These are phyloP conservation scores for Mycogone perniciosa DNA, from an alignment of 2,329 filamentous ascomycete genomes.

Conservation along the genomic window DNA sequence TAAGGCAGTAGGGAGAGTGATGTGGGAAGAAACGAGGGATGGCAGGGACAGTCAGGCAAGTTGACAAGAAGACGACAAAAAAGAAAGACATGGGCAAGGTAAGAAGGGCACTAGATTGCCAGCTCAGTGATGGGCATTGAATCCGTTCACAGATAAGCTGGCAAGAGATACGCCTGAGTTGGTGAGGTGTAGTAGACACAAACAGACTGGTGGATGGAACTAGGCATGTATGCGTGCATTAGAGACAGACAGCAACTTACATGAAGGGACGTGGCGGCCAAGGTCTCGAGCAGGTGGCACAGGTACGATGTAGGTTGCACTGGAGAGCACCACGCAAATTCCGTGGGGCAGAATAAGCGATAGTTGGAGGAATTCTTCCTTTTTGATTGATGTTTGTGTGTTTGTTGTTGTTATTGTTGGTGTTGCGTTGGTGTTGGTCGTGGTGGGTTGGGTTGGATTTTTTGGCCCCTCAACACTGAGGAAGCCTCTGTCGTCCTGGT, in stretches of 20 bases:
- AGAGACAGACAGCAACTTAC: constrained; percentile 8
- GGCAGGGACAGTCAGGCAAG: too few species aligned
- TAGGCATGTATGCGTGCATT: neutral
- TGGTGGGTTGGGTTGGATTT: neutral
- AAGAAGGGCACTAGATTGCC: too few species aligned
- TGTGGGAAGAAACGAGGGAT: too few species aligned
- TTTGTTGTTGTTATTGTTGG: neutral
- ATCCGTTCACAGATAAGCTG: too few species aligned
- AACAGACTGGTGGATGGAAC: neutral
- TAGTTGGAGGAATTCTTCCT: neutral
- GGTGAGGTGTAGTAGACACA: neutral
- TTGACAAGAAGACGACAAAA: too few species aligned
- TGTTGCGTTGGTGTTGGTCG: neutral
- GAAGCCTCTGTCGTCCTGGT: too few species aligned
- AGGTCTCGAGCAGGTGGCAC: constrained; percentile 5
- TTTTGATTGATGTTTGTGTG: neutral
- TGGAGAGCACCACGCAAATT: neutral
- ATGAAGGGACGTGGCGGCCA: constrained; percentile 1
- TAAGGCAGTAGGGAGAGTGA: too few species aligned
- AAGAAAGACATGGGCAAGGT: too few species aligned
- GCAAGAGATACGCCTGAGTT: too few species aligned
- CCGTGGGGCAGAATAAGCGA: constrained; percentile 10
- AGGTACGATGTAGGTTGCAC: constrained; percentile 1
- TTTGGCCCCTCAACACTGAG: too few species aligned
- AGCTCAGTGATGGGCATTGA: too few species aligned